Conservation (phyloP, 345 rosid genomes). For the Excoecaria agallocha region DNA sequence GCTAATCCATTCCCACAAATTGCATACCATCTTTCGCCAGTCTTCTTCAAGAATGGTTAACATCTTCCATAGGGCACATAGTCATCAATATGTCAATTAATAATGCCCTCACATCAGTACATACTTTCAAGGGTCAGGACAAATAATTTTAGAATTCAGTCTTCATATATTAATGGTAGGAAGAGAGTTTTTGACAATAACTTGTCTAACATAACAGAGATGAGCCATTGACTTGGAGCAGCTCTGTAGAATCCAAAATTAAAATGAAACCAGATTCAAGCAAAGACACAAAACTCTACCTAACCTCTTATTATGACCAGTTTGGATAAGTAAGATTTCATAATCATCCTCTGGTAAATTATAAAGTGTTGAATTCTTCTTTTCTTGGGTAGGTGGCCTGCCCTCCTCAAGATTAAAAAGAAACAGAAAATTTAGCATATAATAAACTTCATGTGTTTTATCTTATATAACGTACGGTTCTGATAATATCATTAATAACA, state of each 20-base stretch:
- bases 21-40: conserved; percentile 23
- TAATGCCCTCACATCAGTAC: conserved; percentile 9
- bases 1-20: conserved; percentile 1
- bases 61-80: conserved; percentile 1
- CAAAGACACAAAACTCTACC: neutral
- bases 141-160: neutral
- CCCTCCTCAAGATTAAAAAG: neutral
- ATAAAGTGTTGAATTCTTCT: neutral
- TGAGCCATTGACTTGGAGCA: neutral
- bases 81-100: conserved; percentile 7
- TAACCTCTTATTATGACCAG: neutral
- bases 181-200: neutral
- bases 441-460: neutral
- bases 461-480: neutral
- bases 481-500: neutral
- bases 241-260: conserved; percentile 5
- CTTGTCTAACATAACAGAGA: conserved; percentile 3
- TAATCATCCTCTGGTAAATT: neutral
- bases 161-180: conserved; percentile 9
- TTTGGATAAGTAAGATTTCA: neutral
- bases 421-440: neutral
- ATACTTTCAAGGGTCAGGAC: conserved; percentile 6
- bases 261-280: conserved; percentile 2
- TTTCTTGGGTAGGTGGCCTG: neutral
- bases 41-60: conserved; percentile 9